Evolutionary conservation across 1,284 basidiomycete genomes (phyloP), one percentile per base, ranked within the genome.

Genomic region (Stereum hirsutum): DNA sequence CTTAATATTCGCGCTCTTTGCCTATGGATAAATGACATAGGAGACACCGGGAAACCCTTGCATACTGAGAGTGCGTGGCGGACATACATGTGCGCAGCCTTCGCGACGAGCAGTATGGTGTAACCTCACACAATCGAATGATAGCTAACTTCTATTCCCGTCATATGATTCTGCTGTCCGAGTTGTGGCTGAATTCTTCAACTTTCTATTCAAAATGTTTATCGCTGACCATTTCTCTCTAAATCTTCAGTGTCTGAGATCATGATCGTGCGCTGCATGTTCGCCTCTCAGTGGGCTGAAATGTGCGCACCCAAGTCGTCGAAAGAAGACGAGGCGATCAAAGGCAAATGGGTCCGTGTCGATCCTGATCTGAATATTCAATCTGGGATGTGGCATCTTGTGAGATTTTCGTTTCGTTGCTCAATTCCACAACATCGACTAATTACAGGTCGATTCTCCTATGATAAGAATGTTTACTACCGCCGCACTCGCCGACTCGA

Each of bases 271-370:
- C 66, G 72, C n/a, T 95, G 90, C 54, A 63, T 82, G 41, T 61
- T 91, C 21, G 68, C 81, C 20, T 79, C 87, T 1, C 59, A 65
- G 5, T 59, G 81, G 32, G 64, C 64, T 3, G 70, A 75, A 15
- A 52, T 83, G 10, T 95, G 93, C 57, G 61, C 65, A 1, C 90
- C 92, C 0, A 58, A 69, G 3, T 74, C 83, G 0, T 88, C 79
- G 0, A 68, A 72, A 7, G 84, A 86, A 50, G 62, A 81, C 27
- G 89, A 93, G 57, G 81, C 82, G 4, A 71, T 79, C 42, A 82
- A 81, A 52, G 91, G 91, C 0, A 87, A 83, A 55, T 95, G 92
- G 92, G 89, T 95, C 1, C 76, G 82, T 17, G 82, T 94, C 6
- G 75, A 78, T 17, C 70, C 80, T 15, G 82, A 93, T 58, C 61